phyloP scores from a whole-genome alignment of 345 rosid species.

The Gossypium australe region DNA sequence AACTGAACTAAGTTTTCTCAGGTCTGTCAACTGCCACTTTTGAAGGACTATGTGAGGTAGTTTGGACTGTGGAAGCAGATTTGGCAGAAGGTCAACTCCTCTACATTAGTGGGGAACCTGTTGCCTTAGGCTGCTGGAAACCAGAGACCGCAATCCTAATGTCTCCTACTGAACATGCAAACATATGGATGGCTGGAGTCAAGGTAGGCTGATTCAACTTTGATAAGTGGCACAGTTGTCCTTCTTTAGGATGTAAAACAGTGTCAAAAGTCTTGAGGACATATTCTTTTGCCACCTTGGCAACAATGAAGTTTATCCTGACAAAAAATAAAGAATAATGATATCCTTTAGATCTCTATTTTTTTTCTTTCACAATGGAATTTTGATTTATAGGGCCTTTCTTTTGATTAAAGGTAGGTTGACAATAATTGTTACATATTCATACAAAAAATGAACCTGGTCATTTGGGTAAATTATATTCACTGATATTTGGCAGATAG shows the following conservation, averaged over 20 bases:
- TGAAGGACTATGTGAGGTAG: constrained; percentile 49
- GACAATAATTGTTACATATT: background rate
- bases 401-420: background rate
- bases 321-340: background rate
- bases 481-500: constrained; percentile 44
- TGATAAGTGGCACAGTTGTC: background rate
- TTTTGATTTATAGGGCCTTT: background rate
- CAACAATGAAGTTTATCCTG: background rate
- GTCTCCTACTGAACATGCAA: constrained; percentile 49
- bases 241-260: constrained; percentile 5
- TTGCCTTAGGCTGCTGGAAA: constrained; percentile 76
- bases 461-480: background rate
- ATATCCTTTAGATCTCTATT: background rate
- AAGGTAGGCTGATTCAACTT: constrained; percentile 43
- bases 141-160: constrained; percentile 65
- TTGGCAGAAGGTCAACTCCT: constrained; percentile 54
- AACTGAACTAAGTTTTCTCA: constrained; percentile 25
- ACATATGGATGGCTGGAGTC: constrained; percentile 70
- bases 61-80: constrained; percentile 84
- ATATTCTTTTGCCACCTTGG: background rate
- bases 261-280: background rate
- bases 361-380: background rate
- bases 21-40: constrained; percentile 39
- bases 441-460: background rate
- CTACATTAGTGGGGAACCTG: constrained; percentile 72